Conservation (phyloP, 2,329 filamentous ascomycete genomes). For the Aureobasidium melanogenum region DNA sequence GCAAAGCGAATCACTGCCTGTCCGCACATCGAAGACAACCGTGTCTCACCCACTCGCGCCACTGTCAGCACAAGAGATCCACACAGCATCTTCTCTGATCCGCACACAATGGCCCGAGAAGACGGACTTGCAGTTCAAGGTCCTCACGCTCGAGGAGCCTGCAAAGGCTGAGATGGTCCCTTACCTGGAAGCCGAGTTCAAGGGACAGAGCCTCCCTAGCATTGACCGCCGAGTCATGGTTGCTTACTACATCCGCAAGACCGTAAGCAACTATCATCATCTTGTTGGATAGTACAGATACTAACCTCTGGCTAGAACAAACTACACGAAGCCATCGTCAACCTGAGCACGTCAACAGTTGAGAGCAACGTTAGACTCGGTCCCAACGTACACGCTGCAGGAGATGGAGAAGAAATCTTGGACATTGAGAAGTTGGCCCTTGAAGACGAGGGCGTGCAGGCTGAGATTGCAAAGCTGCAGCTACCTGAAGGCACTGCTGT, state of each 20-base stretch:
- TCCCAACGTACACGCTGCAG: slow-evolving; percentile 47
- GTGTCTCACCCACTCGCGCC: slow-evolving; percentile 51
- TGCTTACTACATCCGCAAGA: slow-evolving; percentile 52
- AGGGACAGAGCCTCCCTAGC: slow-evolving; percentile 48
- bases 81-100: slow-evolving; percentile 41
- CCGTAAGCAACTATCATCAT: slow-evolving; percentile 33
- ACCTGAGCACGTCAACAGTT: slow-evolving; percentile 42
- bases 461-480: slow-evolving; percentile 50
- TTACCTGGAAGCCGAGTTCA: slow-evolving; percentile 16
- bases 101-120: slow-evolving; percentile 46
- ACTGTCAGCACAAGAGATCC: slow-evolving; percentile 50
- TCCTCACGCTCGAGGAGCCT: slow-evolving; percentile 40
- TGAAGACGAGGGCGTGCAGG: slow-evolving; percentile 46
- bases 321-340: slow-evolving; percentile 52
- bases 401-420: slow-evolving; percentile 51
- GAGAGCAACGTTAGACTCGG: slow-evolving; percentile 52
- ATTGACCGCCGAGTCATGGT: slow-evolving; percentile 47
- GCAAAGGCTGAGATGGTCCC: slow-evolving; percentile 15
- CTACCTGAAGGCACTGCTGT: slow-evolving; percentile 49
- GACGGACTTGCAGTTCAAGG: slow-evolving; percentile 55
- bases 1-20: slow-evolving; percentile 15
- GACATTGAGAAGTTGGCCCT: slow-evolving; percentile 50
- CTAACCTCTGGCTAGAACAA: slow-evolving; percentile 39
- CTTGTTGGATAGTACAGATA: neutral
- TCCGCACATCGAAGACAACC: slow-evolving; percentile 18